A percentile compares a stretch with the other conserved stretches of the same genome.
Conservation (phyloP, 768 basidiomycete species). For the Psilocybe cyanescens region DNA sequence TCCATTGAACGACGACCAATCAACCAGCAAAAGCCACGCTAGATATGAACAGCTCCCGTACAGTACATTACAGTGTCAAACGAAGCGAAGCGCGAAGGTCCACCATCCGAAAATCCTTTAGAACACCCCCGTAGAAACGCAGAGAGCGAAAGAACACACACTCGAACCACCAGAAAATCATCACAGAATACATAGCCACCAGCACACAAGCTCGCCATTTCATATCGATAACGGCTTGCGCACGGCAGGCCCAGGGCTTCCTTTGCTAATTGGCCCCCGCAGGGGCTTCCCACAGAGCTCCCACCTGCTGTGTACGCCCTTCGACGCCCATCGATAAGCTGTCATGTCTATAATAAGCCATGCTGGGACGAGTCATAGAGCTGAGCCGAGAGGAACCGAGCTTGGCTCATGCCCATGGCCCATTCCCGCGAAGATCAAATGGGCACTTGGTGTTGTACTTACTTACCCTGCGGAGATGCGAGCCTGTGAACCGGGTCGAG, state of each 20-base stretch:
- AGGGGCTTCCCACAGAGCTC: constrained; percentile 2
- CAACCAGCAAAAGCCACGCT: background rate
- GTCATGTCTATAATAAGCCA: constrained; percentile 3
- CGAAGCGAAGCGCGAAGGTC: background rate
- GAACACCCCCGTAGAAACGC: background rate
- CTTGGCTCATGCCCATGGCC: background rate
- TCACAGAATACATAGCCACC: constrained; percentile 14
- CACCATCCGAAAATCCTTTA: constrained; percentile 4
- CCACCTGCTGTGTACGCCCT: constrained; percentile 9
- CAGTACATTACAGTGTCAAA: background rate
- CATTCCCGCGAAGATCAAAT: constrained; percentile 2
- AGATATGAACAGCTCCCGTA: background rate
- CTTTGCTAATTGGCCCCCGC: constrained; percentile 4
- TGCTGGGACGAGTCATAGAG: background rate
- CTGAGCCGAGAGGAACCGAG: constrained; percentile 3
- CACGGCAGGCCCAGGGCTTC: constrained; percentile 1
- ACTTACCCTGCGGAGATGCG: background rate
- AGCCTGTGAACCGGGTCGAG: background rate
- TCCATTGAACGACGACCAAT: background rate
- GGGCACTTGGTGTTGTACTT: background rate
- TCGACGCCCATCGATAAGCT: constrained; percentile 19
- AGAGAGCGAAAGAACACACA: background rate
- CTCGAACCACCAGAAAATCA: constrained; percentile 11
- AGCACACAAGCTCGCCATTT: constrained; percentile 9
- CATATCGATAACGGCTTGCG: constrained; percentile 12